Percentiles rank a stretch among this genome's conserved stretches.
These are phyloP conservation scores for Triangularia verruculosa DNA, from an alignment of 2,329 filamentous ascomycete species.

Conservation along the genomic window DNA sequence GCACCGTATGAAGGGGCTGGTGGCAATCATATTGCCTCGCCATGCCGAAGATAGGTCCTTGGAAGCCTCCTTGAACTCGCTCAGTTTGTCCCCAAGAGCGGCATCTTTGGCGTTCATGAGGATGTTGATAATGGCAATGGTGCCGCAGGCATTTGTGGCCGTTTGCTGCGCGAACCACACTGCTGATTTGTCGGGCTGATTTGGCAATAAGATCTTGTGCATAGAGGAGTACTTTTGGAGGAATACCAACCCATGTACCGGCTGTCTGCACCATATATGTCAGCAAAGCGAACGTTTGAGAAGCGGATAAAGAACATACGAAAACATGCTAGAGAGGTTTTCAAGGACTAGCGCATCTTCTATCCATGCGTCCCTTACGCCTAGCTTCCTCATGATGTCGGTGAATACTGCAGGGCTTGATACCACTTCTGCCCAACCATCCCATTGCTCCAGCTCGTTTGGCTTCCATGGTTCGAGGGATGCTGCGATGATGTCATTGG, in stretches of 20 bases:
- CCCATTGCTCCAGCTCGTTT: constrained; percentile 59
- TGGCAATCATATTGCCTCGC: constrained; percentile 71
- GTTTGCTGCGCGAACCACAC: constrained; percentile 95
- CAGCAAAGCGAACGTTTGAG: neutral
- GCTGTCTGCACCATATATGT: constrained; percentile 49
- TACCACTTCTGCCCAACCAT: constrained; percentile 80
- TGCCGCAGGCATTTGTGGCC: constrained; percentile 73
- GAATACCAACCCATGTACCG: constrained; percentile 84
- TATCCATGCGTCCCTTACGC: constrained; percentile 69
- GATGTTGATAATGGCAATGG: constrained; percentile 89
- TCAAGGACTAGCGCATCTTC: constrained; percentile 76
- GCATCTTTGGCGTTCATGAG: constrained; percentile 75
- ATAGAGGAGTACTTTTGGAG: constrained; percentile 62
- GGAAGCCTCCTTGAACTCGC: constrained; percentile 71
- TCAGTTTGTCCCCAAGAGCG: constrained; percentile 67
- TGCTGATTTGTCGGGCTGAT: constrained; percentile 50
- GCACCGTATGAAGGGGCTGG: constrained; percentile 71
- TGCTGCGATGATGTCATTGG: constrained; percentile 25
- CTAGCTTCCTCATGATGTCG: constrained; percentile 74
- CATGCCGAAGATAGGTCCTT: constrained; percentile 64
- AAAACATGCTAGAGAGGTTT: constrained; percentile 60
- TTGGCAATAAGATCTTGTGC: constrained; percentile 32
- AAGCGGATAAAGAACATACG: constrained; percentile 45
- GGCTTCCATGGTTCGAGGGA: constrained; percentile 46
- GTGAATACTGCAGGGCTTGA: constrained; percentile 89